A percentile compares a stretch with the other conserved stretches of the same genome.
Conservation (phyloP, 2,329 filamentous ascomycete genomes). For the Mariannaea sp. region DNA sequence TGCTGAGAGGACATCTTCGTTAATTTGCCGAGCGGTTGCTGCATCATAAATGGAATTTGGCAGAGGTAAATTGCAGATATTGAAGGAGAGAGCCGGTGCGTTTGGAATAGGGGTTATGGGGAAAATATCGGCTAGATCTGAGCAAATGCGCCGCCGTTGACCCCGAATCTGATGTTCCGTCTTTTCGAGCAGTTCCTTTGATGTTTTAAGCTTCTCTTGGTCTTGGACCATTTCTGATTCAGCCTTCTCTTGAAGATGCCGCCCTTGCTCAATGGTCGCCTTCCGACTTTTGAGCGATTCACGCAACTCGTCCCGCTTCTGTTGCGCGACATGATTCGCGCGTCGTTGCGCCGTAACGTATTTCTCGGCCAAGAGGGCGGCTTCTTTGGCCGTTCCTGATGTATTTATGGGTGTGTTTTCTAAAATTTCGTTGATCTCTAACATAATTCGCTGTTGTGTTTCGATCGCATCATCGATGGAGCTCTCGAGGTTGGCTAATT, state of each 20-base stretch:
- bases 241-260: conserved; percentile 61
- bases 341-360: conserved; percentile 69
- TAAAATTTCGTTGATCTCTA: conserved; percentile 73
- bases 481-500: conserved; percentile 83
- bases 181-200: conserved; percentile 58
- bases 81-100: conserved; percentile 73
- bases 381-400: conserved; percentile 56
- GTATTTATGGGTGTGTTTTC: conserved; percentile 47
- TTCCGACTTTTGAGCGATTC: conserved; percentile 68
- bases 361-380: conserved; percentile 52
- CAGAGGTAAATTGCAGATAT: conserved; percentile 76
- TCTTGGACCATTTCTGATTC: conserved; percentile 66
- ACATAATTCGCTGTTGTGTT: conserved; percentile 73
- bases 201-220: conserved; percentile 61
- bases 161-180: conserved; percentile 72
- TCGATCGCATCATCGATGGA: conserved; percentile 88
- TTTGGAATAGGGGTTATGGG: conserved; percentile 70
- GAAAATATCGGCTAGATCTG: conserved; percentile 80
- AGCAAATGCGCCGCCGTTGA: conserved; percentile 87
- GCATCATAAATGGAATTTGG: conserved; percentile 79
- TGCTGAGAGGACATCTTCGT: conserved; percentile 76
- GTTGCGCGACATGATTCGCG: conserved; percentile 64
- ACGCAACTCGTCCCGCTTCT: conserved; percentile 69
- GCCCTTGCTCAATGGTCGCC: conserved; percentile 69
- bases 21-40: conserved; percentile 48